Evolutionary conservation across 2,329 filamentous ascomycete genomes (phyloP).

Genomic region (Epichloe elymi): DNA sequence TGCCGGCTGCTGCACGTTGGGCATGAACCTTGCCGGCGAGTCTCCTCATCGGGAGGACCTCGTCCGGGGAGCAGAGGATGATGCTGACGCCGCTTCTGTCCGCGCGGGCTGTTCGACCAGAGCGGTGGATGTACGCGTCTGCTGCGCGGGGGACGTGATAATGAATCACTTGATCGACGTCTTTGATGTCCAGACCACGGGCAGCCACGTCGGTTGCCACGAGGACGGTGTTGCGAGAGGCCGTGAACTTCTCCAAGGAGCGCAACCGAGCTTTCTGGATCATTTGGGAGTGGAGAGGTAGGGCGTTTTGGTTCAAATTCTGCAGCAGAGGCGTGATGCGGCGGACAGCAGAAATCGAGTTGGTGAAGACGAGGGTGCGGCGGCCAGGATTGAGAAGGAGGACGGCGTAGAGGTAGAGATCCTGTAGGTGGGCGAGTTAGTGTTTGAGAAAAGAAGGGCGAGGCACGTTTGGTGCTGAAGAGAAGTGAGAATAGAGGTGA

Average conservation of each 20-base stretch:
- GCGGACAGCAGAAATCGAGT: slow-evolving; percentile 86
- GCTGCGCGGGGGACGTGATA: slow-evolving; percentile 89
- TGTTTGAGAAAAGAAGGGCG: no score
- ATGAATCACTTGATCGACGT: slow-evolving; percentile 80
- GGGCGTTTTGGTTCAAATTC: slow-evolving; percentile 62
- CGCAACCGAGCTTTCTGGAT: slow-evolving; percentile 88
- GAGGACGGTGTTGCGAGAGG: slow-evolving; percentile 53
- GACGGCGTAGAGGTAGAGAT: slow-evolving; percentile 84
- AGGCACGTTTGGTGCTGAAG: no score
- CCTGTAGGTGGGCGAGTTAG: slow-evolving; percentile 30
- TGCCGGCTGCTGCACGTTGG: slow-evolving; percentile 33
- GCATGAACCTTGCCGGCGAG: slow-evolving; percentile 83
- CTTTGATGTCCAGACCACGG: slow-evolving; percentile 82
- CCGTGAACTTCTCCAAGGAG: slow-evolving; percentile 78
- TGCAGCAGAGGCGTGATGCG: slow-evolving; percentile 75
- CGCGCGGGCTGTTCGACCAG: slow-evolving; percentile 83
- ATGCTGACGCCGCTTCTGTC: slow-evolving; percentile 67
- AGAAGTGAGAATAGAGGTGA: neutral
- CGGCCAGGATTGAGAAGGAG: slow-evolving; percentile 70
- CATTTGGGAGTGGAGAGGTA: slow-evolving; percentile 87
- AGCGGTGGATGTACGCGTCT: slow-evolving; percentile 90
- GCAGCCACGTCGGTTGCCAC: slow-evolving; percentile 91
- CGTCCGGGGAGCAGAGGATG: slow-evolving; percentile 80
- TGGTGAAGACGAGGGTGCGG: slow-evolving; percentile 83
- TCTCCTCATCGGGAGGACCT: slow-evolving; percentile 71